Evolutionary conservation across 495 filamentous ascomycete species (phyloP), one percentile per base, ranked within the genome.

Genomic region (Viridothelium virens): DNA sequence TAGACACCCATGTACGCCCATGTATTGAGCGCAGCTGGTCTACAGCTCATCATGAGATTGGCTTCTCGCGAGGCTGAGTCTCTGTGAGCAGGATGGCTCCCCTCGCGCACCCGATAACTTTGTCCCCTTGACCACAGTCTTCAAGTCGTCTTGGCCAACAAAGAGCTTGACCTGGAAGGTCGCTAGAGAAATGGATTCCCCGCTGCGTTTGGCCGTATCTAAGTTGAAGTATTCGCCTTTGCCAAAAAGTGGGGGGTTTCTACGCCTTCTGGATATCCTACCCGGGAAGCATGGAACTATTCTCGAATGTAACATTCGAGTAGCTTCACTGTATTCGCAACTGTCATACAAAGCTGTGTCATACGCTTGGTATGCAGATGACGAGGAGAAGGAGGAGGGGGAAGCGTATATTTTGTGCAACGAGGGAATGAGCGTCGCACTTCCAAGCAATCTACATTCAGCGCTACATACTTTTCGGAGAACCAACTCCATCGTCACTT

Each of bases 401-500:
- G 41, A 9, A 46, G 41, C 7, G 14, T 46, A 16, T 16, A 16
- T 46, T 16, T 46, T 46, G 9, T 46, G 14, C 14, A 46, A 46
- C 41, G 41, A 16, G 41, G 14, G 9, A 9, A 16, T 16, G 9
- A 46, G 9, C 9, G 41, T 46, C 7, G 14, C 7, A 16, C 9
- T 46, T 46, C 41, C 41, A 46, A 46, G 41, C 9, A 64, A 64
- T 38, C 38, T 64, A 11, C n/a, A 64, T 38, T 11, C 11, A 12
- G 62, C 62, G 39, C 39, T 64, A 46, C 37, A 46, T 11, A 18
- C 25, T 3, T n/a, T 64, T 12, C 62, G 62, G 14, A 46, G 18
- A 9, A 46, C 39, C 11, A 4, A 6, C 3, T 33, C 12, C 18
- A n/a, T 38, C 4, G 25, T 14, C 10, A 25, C 31, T 4, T 34